These are phyloP conservation scores for Cytospora piceae DNA, from an alignment of 2,329 filamentous ascomycete species.

Conservation along the genomic window DNA sequence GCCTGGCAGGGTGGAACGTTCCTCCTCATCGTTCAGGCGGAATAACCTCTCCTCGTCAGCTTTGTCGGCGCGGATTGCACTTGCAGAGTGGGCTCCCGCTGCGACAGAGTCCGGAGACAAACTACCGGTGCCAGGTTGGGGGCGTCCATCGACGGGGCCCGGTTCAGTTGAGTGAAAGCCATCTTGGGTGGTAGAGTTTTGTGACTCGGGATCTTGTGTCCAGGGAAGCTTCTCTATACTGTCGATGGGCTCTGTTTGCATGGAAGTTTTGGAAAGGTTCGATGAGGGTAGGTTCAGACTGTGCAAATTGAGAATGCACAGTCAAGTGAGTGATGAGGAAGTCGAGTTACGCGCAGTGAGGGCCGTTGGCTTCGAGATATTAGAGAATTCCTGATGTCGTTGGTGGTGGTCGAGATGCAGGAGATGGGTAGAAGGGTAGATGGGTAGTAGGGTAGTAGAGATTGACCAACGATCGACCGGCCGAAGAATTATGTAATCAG, in stretches of 20 bases:
- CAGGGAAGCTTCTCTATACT: constrained; percentile 48
- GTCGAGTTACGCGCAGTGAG: constrained; percentile 11
- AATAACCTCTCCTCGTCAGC: constrained; percentile 54
- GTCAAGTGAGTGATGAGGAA: constrained; percentile 39
- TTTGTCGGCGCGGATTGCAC: constrained; percentile 45
- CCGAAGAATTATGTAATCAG: neutral
- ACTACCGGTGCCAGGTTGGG: constrained; percentile 41
- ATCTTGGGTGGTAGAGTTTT: constrained; percentile 55
- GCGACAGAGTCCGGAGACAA: constrained; percentile 43
- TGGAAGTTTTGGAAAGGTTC: constrained; percentile 57
- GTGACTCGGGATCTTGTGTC: constrained; percentile 41
- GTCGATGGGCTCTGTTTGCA: constrained; percentile 62
- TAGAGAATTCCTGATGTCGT: constrained; percentile 23
- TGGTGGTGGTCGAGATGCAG: constrained; percentile 6
- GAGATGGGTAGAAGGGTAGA: too few relatives aligned
- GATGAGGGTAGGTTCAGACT: constrained; percentile 46
- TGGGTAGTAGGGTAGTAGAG: too few relatives aligned
- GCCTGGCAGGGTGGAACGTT: constrained; percentile 44
- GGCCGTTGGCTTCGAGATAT: constrained; percentile 10
- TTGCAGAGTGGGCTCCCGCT: constrained; percentile 34
- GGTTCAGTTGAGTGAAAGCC: constrained; percentile 54
- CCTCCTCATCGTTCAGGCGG: constrained; percentile 52
- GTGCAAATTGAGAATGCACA: constrained; percentile 58
- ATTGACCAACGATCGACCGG: neutral
- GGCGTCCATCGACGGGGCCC: constrained; percentile 42